Evolutionary conservation across 129 eudicot genomes (phyloP).

Genomic region (Saussurea involucrata): DNA sequence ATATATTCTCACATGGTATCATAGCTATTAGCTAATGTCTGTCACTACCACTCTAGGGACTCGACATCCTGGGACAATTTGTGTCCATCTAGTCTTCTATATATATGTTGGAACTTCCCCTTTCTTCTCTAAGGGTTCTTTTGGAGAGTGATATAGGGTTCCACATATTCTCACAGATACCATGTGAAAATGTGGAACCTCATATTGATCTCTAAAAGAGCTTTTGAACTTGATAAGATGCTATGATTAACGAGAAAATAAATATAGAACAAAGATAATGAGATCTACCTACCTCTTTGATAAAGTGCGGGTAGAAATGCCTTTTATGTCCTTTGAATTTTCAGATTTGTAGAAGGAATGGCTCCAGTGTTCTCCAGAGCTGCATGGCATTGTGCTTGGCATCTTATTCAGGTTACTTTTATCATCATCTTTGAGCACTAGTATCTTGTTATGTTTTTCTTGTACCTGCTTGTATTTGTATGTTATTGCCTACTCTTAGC

Average conservation of each 20-base stretch:
- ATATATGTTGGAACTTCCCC: too few relatives aligned
- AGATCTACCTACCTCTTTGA: background rate
- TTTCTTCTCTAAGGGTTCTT: too few relatives aligned
- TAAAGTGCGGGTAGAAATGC: background rate
- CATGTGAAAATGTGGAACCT: too few relatives aligned
- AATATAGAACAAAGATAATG: background rate
- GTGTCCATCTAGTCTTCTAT: too few relatives aligned
- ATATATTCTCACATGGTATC: too few relatives aligned
- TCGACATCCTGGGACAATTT: too few relatives aligned
- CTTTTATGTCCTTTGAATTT: slow-evolving; percentile 1
- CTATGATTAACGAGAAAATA: background rate
- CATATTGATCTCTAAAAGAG: too few relatives aligned
- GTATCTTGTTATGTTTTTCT: background rate
- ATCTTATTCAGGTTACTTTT: slow-evolving; percentile 83
- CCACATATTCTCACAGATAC: too few relatives aligned
- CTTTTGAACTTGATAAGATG: too few relatives aligned
- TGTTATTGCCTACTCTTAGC: background rate
- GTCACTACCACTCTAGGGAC: too few relatives aligned
- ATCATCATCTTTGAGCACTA: background rate
- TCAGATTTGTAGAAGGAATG: slow-evolving; percentile 99
- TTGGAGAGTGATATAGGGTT: too few relatives aligned
- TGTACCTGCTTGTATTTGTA: background rate
- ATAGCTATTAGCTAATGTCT: too few relatives aligned
- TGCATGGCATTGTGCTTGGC: slow-evolving; percentile 99
- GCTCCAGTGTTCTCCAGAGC: slow-evolving; percentile 97